Base-by-base conservation (phyloP, 2,329 filamentous ascomycete species). In the Paecilomyces formosus region DNA sequence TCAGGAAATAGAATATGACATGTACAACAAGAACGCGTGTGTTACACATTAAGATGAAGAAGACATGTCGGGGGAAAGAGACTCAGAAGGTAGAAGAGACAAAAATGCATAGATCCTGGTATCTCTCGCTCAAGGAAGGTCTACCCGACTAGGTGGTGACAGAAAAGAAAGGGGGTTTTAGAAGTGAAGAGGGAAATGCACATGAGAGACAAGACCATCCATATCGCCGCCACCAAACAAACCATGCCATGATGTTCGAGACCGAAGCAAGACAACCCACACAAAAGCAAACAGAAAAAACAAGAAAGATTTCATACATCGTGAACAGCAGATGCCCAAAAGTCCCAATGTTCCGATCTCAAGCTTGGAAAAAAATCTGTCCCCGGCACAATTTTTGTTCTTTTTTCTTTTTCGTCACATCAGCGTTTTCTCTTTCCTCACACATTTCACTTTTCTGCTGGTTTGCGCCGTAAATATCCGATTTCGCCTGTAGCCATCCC, bases 401-500 rank as follows among this genome's bases (percentile, higher is more conserved):
- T 45, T 28, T 54, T 31, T 58, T 59, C 59, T 56, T 58, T 49
- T 57, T 45, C 13, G 45, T 50, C 11, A 57, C 55, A 58, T 31
- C 57, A 22, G 58, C 55, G 45, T 24, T 26, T 61, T 60, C 58
- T 60, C 39, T 39, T 53, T 59, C 58, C 55, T 52, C 56, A 26
- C 57, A 56, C 56, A 50, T 35, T 54, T 24, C 55, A 58, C 58
- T 55, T 58, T 49, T 57, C 39, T 22, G 45, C 50, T 12, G 62
- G 68, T 66, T 72, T 73, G 70, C 72, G 72, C 72, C 72, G 66
- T 69, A 66, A 45, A 70, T 64, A 70, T 66, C 70, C 67, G 64
- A 69, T 70, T 72, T 74, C 72, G 72, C 72, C 72, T 64, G 64
- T 64, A 74, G 66, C 70, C 68, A 65, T 71, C 68, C 71, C 72